These are phyloP conservation scores for Arachnomyces sp. DNA, from an alignment of 2,329 filamentous ascomycete genomes.

Conservation along the genomic window DNA sequence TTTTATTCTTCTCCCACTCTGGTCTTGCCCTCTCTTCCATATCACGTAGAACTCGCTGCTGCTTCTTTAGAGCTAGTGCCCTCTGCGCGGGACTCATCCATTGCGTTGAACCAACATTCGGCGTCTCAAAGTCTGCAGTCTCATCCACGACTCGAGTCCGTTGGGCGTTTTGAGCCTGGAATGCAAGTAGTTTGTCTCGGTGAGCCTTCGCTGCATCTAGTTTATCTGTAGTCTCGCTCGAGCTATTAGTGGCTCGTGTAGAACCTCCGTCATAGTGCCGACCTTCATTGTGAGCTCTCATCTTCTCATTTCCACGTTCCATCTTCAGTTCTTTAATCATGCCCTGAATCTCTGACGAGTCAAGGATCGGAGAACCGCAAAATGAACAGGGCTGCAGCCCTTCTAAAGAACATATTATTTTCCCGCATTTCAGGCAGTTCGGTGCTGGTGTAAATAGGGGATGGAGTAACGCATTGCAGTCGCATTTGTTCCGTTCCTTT, in stretches of 20 bases:
- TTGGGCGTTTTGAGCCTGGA: conserved; percentile 77
- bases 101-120: conserved; percentile 57
- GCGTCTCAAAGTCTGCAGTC: conserved; percentile 65
- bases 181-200: conserved; percentile 69
- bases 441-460: conserved; percentile 84
- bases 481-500: conserved; percentile 60
- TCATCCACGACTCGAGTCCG: conserved; percentile 83
- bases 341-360: conserved; percentile 64
- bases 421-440: conserved; percentile 87
- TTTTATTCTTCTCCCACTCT: conserved; percentile 80
- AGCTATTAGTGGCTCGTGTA: conserved; percentile 19
- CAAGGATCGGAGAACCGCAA: conserved; percentile 69
- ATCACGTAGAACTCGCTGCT: conserved; percentile 75
- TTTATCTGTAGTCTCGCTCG: conserved; percentile 34
- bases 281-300: conserved; percentile 65
- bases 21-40: conserved; percentile 79
- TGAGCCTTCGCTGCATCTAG: conserved; percentile 67
- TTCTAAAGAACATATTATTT: conserved; percentile 91
- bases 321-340: conserved; percentile 80
- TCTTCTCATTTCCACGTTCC: conserved; percentile 79
- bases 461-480: conserved; percentile 81
- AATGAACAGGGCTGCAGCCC: conserved; percentile 91
- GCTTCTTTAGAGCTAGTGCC: conserved; percentile 72
- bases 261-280: conserved; percentile 34
- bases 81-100: conserved; percentile 81